Percentiles rank a stretch among this genome's conserved stretches.
Conservation (phyloP, 805 yeast species). For the Spathaspora sp. region DNA sequence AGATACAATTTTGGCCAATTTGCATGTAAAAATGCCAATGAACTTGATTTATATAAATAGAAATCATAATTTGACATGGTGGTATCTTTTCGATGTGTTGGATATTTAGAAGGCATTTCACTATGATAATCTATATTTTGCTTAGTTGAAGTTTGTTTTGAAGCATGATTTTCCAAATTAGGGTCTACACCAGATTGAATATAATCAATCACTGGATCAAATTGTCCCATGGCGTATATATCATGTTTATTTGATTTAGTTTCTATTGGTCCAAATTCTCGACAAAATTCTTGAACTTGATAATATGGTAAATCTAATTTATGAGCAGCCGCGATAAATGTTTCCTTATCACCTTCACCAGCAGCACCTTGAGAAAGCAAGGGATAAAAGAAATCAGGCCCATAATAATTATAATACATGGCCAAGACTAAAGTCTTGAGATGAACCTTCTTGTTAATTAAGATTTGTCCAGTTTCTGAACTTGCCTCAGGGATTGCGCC, state of each 20-base stretch:
- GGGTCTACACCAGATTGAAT: constrained; percentile 14
- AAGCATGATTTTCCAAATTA: neutral
- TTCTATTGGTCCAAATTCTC: constrained; percentile 34
- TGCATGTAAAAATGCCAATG: constrained; percentile 32
- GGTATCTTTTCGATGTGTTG: constrained; percentile 17
- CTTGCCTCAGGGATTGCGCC: constrained; percentile 35
- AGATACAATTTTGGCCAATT: constrained; percentile 34
- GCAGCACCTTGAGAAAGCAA: constrained; percentile 39
- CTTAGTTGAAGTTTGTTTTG: neutral
- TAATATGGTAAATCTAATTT: constrained; percentile 32
- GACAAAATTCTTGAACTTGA: constrained; percentile 32
- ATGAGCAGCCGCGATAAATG: constrained; percentile 40
- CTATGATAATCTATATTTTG: constrained; percentile 8
- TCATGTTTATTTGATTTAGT: constrained; percentile 19
- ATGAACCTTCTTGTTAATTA: constrained; percentile 31
- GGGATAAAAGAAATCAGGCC: constrained; percentile 35
- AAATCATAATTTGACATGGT: constrained; percentile 22
- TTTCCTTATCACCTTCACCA: constrained; percentile 43
- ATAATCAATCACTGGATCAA: constrained; percentile 31
- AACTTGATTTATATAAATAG: constrained; percentile 25
- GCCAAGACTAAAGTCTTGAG: constrained; percentile 28
- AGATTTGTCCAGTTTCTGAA: constrained; percentile 37
- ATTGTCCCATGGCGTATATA: constrained; percentile 35
- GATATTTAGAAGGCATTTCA: constrained; percentile 16
- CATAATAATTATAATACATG: constrained; percentile 35